Percentiles rank a stretch among this genome's conserved stretches.
Evolutionary conservation across 2,329 filamentous ascomycete genomes (phyloP).

Genomic region (Leptosphaerulina australis): DNA sequence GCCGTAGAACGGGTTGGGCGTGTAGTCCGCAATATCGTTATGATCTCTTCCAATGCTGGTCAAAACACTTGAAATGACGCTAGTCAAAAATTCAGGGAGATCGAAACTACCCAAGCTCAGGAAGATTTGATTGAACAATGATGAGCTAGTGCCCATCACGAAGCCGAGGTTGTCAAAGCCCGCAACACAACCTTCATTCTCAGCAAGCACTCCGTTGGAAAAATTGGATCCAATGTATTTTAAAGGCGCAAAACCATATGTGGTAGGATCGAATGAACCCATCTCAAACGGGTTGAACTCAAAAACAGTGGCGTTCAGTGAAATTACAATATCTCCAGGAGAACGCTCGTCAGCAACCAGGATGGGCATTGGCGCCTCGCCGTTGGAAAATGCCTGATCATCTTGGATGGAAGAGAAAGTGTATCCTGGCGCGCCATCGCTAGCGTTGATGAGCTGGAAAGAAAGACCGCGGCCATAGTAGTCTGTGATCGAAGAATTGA

Average conservation of each 20-base stretch:
- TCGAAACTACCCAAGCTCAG: slow-evolving; percentile 64
- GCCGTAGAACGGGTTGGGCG: slow-evolving; percentile 75
- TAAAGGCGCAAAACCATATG: slow-evolving; percentile 73
- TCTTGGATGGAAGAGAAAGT: slow-evolving; percentile 82
- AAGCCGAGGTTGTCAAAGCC: slow-evolving; percentile 85
- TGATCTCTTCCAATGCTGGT: slow-evolving; percentile 61
- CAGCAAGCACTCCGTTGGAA: slow-evolving; percentile 63
- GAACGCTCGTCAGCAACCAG: slow-evolving; percentile 72
- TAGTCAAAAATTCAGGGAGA: slow-evolving; percentile 58
- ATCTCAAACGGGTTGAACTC: slow-evolving; percentile 83
- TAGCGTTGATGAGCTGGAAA: slow-evolving; percentile 81
- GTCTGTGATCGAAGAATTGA: slow-evolving; percentile 76
- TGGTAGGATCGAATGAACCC: slow-evolving; percentile 75
- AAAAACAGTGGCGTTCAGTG: slow-evolving; percentile 74
- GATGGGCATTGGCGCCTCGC: slow-evolving; percentile 72
- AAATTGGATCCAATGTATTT: slow-evolving; percentile 77
- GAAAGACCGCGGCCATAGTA: slow-evolving; percentile 86
- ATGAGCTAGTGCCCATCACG: slow-evolving; percentile 84
- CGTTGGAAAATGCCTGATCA: slow-evolving; percentile 66
- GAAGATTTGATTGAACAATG: slow-evolving; percentile 81
- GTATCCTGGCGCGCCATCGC: slow-evolving; percentile 71
- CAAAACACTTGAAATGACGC: slow-evolving; percentile 61
- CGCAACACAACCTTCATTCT: slow-evolving; percentile 67
- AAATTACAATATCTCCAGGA: slow-evolving; percentile 66
- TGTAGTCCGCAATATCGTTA: slow-evolving; percentile 75